A percentile compares a stretch with the other conserved stretches of the same genome.
These are phyloP conservation scores for Eutrema heterophyllum DNA, from an alignment of 345 rosid genomes.

Conservation along the genomic window DNA sequence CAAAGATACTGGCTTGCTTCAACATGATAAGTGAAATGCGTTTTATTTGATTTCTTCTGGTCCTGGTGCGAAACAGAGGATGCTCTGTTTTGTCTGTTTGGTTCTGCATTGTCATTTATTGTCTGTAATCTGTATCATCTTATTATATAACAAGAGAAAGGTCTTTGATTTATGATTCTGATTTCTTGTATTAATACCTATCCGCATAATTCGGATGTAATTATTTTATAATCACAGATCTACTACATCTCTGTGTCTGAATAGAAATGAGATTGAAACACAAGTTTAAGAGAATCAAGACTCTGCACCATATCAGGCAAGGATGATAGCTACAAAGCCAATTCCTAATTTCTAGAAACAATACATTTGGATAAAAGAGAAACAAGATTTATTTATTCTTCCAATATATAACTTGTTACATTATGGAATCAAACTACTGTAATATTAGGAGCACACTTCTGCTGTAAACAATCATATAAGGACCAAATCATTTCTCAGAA, in stretches of 20 bases:
- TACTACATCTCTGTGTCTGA: neutral
- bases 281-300: neutral
- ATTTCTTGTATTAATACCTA: neutral
- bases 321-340: no score
- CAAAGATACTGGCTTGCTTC: slow-evolving; percentile 32
- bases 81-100: slow-evolving; percentile 24
- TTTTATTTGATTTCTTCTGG: neutral
- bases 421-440: no score
- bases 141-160: slow-evolving; percentile 5
- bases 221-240: neutral
- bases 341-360: no score
- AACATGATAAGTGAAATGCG: slow-evolving; percentile 9
- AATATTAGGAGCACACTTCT: neutral
- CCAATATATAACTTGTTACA: no score
- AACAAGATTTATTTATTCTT: no score
- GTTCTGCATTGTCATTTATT: neutral
- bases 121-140: neutral
- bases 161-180: slow-evolving; percentile 3
- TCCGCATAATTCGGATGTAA: neutral
- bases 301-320: no score
- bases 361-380: no score
- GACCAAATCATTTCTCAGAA: no score
- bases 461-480: neutral
- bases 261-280: neutral
- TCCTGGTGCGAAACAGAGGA: slow-evolving; percentile 13